Evolutionary conservation across 345 rosid species (phyloP).

Genomic region (Trapa bicornis): DNA sequence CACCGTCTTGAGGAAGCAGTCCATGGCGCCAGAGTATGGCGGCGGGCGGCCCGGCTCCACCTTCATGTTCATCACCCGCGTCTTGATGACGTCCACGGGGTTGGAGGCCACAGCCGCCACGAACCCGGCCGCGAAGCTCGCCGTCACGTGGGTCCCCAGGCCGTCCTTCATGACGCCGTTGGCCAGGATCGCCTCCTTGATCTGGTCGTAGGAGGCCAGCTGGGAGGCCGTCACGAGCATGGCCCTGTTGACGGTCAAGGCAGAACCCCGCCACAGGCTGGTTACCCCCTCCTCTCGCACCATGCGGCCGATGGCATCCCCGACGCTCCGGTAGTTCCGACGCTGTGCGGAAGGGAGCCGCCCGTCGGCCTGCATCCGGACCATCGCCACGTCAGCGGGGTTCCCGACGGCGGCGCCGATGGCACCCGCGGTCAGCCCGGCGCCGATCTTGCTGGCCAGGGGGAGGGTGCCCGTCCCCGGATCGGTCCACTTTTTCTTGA

Average conservation of each 20-base stretch:
- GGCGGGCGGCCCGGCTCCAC: constrained; percentile 48
- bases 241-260: constrained; percentile 71
- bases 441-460: constrained; percentile 32
- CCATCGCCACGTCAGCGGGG: constrained; percentile 92
- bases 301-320: constrained; percentile 65
- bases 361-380: constrained; percentile 89
- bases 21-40: constrained; percentile 62
- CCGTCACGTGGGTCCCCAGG: constrained; percentile 57
- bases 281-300: constrained; percentile 54
- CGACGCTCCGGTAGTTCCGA: constrained; percentile 67
- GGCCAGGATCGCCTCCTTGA: constrained; percentile 53
- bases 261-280: constrained; percentile 78
- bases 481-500: constrained; percentile 65
- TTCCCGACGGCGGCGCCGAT: constrained; percentile 81
- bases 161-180: constrained; percentile 51
- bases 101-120: constrained; percentile 69
- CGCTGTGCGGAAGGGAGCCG: constrained; percentile 50
- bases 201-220: constrained; percentile 67
- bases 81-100: constrained; percentile 86
- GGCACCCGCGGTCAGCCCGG: constrained; percentile 67
- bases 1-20: constrained; percentile 69
- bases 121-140: constrained; percentile 79
- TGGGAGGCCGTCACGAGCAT: constrained; percentile 86
- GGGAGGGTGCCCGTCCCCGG: constrained; percentile 47
- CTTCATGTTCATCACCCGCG: constrained; percentile 83